These are phyloP conservation scores for Aspergillus saccharolyticus DNA, from an alignment of 495 filamentous ascomycete species.

Conservation along the genomic window DNA sequence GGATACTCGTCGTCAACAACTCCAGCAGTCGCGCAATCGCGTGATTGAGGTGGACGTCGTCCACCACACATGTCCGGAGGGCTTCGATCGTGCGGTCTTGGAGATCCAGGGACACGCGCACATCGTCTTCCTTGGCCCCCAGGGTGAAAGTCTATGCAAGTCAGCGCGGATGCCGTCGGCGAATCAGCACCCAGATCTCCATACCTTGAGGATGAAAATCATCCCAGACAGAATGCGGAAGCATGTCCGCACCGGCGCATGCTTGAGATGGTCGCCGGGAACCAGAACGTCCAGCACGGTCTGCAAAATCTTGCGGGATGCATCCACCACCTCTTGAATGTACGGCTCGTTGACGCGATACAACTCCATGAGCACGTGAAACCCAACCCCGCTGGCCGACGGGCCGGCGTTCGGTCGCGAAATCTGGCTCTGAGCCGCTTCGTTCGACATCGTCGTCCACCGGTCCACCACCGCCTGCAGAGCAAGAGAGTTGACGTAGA, in stretches of 20 bases:
- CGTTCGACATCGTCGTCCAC: constrained; percentile 65
- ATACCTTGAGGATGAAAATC: constrained; percentile 83
- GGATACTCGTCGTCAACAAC: constrained; percentile 67
- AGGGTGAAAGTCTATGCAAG: constrained; percentile 74
- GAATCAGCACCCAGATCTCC: not conserved
- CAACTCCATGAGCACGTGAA: constrained; percentile 51
- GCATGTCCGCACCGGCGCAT: constrained; percentile 88
- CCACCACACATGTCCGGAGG: constrained; percentile 78
- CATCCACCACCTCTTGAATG: constrained; percentile 82
- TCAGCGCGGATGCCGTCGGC: constrained; percentile 7
- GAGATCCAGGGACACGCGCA: constrained; percentile 71
- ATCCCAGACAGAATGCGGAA: constrained; percentile 92
- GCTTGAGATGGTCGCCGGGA: constrained; percentile 78
- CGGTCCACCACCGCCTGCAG: constrained; percentile 93
- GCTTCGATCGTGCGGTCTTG: constrained; percentile 77
- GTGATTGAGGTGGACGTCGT: constrained; percentile 93
- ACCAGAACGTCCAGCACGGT: constrained; percentile 80
- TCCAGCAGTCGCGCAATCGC: constrained; percentile 91
- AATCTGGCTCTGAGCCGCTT: constrained; percentile 46
- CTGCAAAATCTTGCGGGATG: constrained; percentile 74
- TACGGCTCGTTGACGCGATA: constrained; percentile 63
- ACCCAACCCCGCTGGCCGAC: constrained; percentile 35
- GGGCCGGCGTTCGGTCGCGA: constrained; percentile 37
- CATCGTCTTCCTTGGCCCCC: constrained; percentile 84
- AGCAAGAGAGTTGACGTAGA: constrained; percentile 90